phyloP scores from a whole-genome alignment of 805 yeast species.

The Candida chilensis region DNA sequence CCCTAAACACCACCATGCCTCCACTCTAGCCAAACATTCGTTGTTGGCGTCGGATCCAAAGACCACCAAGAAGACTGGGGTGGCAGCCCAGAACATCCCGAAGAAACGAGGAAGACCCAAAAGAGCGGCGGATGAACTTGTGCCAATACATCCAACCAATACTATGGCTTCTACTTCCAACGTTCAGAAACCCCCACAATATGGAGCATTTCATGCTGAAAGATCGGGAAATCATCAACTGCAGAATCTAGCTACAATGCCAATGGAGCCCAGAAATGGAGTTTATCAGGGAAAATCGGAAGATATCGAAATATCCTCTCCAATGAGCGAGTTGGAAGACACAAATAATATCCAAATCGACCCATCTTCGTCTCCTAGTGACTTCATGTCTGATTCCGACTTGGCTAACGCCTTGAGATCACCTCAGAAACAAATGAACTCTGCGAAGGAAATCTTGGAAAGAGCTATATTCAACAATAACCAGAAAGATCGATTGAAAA shows the following conservation, averaged over 20 bases:
- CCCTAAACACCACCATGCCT: slow-evolving; percentile 60
- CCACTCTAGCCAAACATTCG: slow-evolving; percentile 25
- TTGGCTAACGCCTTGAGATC: slow-evolving; percentile 29
- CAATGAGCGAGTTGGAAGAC: not conserved
- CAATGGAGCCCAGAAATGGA: too few relatives aligned
- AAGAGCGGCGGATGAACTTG: slow-evolving; percentile 1
- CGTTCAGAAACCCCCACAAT: not conserved
- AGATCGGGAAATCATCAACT: too few relatives aligned
- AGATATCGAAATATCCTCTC: not conserved
- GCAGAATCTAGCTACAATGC: too few relatives aligned
- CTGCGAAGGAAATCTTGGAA: not conserved
- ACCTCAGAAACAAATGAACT: not conserved
- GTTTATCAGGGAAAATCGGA: too few relatives aligned
- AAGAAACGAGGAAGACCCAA: slow-evolving; percentile 1
- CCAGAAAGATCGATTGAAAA: too few relatives aligned
- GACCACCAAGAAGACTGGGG: too few relatives aligned
- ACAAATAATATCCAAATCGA: too few relatives aligned
- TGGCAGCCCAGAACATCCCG: slow-evolving; percentile 3
- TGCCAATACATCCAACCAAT: too few relatives aligned
- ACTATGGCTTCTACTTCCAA: slow-evolving; percentile 1
- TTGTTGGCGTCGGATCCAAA: slow-evolving; percentile 10
- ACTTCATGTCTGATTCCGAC: slow-evolving; percentile 45
- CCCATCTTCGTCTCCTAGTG: slow-evolving; percentile 41
- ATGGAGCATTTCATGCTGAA: too few relatives aligned
- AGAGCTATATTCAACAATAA: not conserved